Evolutionary conservation across 2,329 filamentous ascomycete species (phyloP).

Genomic region (Nigrograna mackinnonii): DNA sequence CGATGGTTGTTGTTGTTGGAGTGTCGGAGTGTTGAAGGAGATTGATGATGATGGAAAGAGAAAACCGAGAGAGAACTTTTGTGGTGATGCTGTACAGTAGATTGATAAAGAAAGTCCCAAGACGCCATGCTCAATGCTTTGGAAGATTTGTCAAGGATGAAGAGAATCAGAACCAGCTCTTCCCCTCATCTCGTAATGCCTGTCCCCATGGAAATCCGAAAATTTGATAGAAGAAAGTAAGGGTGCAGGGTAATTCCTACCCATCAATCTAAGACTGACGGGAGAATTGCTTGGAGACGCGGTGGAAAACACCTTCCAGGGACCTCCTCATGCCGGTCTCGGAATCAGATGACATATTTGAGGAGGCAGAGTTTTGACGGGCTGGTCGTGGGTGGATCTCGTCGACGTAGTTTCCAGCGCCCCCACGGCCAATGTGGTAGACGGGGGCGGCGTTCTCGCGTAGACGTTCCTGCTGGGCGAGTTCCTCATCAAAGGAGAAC

Average conservation of each 20-base stretch:
- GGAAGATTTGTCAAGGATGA: slow-evolving; percentile 6
- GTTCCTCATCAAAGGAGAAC: slow-evolving; percentile 71
- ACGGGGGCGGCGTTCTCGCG: slow-evolving; percentile 61
- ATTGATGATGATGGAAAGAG: too few relatives aligned
- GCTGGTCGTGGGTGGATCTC: slow-evolving; percentile 36
- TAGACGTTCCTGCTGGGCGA: slow-evolving; percentile 60
- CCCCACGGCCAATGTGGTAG: slow-evolving; percentile 66
- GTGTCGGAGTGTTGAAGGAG: too few relatives aligned
- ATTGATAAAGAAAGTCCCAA: slow-evolving; percentile 12
- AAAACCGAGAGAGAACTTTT: too few relatives aligned
- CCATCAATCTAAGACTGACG: slow-evolving; percentile 15
- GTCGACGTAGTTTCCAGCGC: slow-evolving; percentile 58
- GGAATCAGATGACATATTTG: slow-evolving; percentile 21
- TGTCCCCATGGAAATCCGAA: slow-evolving; percentile 2
- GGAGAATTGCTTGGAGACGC: slow-evolving; percentile 37
- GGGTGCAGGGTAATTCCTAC: slow-evolving; percentile 1
- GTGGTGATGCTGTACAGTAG: too few relatives aligned
- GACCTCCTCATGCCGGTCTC: slow-evolving; percentile 33
- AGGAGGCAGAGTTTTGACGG: slow-evolving; percentile 34
- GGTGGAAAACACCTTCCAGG: slow-evolving; percentile 40
- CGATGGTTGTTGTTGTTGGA: too few relatives aligned
- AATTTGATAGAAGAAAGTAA: slow-evolving; percentile 1
- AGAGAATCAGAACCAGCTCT: slow-evolving; percentile 45
- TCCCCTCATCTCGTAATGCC: slow-evolving; percentile 6
- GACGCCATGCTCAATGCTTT: slow-evolving; percentile 32